Conservation (phyloP, 2,329 filamentous ascomycete genomes). For the Pestalotiopsis sp. region DNA sequence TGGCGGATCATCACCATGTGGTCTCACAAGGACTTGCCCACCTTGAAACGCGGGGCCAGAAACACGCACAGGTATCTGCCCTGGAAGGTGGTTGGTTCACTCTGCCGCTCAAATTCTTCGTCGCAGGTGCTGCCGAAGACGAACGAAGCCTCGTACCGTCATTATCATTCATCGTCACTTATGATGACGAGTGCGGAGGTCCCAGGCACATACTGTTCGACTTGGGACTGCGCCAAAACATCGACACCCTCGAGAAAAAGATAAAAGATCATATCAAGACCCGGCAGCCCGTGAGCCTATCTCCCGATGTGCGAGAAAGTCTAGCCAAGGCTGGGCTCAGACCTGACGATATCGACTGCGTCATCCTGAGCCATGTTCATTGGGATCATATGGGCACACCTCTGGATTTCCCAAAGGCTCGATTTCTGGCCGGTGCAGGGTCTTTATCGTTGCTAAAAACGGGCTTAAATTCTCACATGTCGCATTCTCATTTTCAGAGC, state of each 20-base stretch:
- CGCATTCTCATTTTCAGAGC: conserved; percentile 28
- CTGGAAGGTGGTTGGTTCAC: background rate
- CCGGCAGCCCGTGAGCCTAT: background rate
- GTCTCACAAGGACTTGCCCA: background rate
- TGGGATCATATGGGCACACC: conserved; percentile 63
- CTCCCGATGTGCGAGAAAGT: background rate
- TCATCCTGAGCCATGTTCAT: conserved; percentile 56
- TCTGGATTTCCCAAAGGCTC: conserved; percentile 48
- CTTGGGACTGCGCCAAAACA: background rate
- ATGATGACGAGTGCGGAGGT: background rate
- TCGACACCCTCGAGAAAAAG: background rate
- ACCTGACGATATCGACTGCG: conserved; percentile 27
- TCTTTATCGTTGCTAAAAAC: conserved; percentile 42
- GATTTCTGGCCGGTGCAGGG: conserved; percentile 54
- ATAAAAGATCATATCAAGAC: background rate
- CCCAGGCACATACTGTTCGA: background rate
- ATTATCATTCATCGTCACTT: background rate
- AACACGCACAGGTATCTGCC: background rate
- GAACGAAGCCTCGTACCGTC: background rate
- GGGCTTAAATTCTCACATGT: conserved; percentile 18
- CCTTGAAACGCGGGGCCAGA: background rate
- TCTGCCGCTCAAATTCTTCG: background rate
- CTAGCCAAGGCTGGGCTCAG: background rate
- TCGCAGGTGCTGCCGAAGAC: background rate
- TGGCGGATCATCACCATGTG: background rate